These are phyloP conservation scores for Sporothrix variecibatus DNA, from an alignment of 2,329 filamentous ascomycete genomes.

Conservation along the genomic window DNA sequence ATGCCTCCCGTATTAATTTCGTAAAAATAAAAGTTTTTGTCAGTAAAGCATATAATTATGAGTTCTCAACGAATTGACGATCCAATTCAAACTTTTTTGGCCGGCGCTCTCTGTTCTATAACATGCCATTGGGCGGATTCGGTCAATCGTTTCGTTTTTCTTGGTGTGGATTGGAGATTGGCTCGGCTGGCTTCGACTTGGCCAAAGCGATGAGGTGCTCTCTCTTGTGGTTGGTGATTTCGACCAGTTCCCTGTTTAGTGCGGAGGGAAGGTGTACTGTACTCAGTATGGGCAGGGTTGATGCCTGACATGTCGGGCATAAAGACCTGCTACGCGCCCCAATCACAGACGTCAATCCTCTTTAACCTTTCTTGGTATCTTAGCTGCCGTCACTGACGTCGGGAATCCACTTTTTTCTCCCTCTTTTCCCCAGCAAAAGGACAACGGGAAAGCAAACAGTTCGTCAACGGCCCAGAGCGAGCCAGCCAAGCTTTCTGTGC, in stretches of 20 bases:
- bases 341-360: neutral
- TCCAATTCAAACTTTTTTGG: neutral
- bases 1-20: too few relatives aligned
- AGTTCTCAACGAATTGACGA: neutral
- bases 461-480: neutral
- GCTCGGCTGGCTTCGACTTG: neutral
- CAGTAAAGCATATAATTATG: too few relatives aligned
- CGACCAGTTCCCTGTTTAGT: neutral
- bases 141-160: neutral
- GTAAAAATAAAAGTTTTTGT: too few relatives aligned
- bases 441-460: neutral
- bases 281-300: neutral
- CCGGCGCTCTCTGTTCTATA: neutral
- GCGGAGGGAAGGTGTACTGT: neutral
- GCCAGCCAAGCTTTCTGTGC: too few relatives aligned
- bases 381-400: constrained; percentile 8
- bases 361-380: neutral
- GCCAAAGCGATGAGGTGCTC: neutral
- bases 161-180: neutral
- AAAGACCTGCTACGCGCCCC: neutral
- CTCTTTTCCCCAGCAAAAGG: neutral
- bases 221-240: constrained; percentile 15
- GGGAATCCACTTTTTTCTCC: neutral
- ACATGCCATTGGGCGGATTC: constrained; percentile 11
- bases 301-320: neutral